These are phyloP conservation scores for Calonectria multiphialidica DNA, from an alignment of 2,329 filamentous ascomycete genomes.

Conservation along the genomic window DNA sequence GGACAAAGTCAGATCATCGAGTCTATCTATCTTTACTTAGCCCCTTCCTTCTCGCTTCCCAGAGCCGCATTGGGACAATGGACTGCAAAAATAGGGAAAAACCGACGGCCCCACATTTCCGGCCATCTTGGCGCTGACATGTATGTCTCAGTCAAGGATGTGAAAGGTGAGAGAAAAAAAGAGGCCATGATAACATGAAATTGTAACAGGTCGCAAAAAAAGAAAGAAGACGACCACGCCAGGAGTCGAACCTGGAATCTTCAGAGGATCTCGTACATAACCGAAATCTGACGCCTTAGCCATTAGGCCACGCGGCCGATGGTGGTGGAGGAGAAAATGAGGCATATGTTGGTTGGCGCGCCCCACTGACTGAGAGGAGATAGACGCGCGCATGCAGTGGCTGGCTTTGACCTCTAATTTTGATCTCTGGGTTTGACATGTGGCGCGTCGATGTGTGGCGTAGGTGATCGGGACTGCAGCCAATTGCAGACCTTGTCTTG, in stretches of 20 bases:
- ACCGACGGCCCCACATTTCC: no score
- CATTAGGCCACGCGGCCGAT: slow-evolving; percentile 52
- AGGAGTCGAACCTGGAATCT: slow-evolving; percentile 10
- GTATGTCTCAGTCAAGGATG: not conserved
- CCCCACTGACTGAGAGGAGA: not conserved
- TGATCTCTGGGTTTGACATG: not conserved
- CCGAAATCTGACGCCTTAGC: slow-evolving; percentile 53
- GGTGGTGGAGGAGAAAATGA: not conserved
- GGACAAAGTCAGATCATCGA: not conserved
- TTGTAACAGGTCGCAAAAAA: not conserved
- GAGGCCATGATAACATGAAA: no score
- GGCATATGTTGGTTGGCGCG: not conserved
- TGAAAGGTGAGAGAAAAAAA: not conserved
- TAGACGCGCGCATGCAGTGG: not conserved
- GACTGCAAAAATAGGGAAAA: not conserved
- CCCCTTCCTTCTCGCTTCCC: not conserved
- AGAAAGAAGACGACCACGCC: slow-evolving; percentile 3
- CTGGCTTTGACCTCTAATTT: no score
- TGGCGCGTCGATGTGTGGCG: no score
- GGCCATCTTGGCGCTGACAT: no score
- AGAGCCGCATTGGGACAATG: not conserved
- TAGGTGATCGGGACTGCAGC: no score
- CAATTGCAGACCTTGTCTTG: no score
- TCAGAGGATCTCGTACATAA: slow-evolving; percentile 41
- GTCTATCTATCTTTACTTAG: not conserved